Evolutionary conservation across 2,329 filamentous ascomycete genomes (phyloP).

Genomic region (Diplodia scrobiculata): DNA sequence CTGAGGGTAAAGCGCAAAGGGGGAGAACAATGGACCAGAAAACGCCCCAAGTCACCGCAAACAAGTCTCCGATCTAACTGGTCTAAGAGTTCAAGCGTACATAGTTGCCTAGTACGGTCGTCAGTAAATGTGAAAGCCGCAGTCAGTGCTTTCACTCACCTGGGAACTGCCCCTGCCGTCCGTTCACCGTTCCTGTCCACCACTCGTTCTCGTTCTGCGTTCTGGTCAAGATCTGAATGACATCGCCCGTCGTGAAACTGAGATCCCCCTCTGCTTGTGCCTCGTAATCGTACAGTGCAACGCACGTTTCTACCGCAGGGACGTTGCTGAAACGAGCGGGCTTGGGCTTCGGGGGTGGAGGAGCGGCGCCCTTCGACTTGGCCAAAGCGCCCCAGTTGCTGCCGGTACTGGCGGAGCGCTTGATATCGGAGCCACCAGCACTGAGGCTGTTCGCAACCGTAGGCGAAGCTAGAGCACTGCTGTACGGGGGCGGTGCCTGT

Average conservation of each 20-base stretch:
- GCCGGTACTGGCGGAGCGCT: slow-evolving; percentile 39
- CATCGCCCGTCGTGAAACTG: slow-evolving; percentile 83
- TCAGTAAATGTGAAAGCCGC: slow-evolving; percentile 38
- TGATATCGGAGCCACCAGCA: slow-evolving; percentile 35
- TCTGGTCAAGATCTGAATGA: slow-evolving; percentile 81
- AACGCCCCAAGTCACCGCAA: neutral
- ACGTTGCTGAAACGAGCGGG: slow-evolving; percentile 69
- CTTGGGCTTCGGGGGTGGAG: slow-evolving; percentile 60
- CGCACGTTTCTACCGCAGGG: slow-evolving; percentile 73
- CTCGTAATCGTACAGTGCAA: slow-evolving; percentile 93
- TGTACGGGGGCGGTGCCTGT: slow-evolving; percentile 46
- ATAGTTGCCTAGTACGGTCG: slow-evolving; percentile 44
- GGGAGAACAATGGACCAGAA: neutral
- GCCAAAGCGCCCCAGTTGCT: slow-evolving; percentile 48
- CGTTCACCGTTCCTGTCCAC: slow-evolving; percentile 84
- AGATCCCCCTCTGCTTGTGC: slow-evolving; percentile 93
- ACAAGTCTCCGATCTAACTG: slow-evolving; percentile 9
- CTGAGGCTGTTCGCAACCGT: slow-evolving; percentile 30
- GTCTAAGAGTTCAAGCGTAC: slow-evolving; percentile 44
- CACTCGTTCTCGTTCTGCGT: slow-evolving; percentile 95
- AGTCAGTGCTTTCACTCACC: slow-evolving; percentile 60
- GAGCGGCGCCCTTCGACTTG: slow-evolving; percentile 53
- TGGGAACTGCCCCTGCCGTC: slow-evolving; percentile 88
- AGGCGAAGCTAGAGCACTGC: slow-evolving; percentile 41
- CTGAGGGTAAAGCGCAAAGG: neutral